Evolutionary conservation across 2,329 filamentous ascomycete genomes (phyloP).

Genomic region (Cordyceps cateniannulata): DNA sequence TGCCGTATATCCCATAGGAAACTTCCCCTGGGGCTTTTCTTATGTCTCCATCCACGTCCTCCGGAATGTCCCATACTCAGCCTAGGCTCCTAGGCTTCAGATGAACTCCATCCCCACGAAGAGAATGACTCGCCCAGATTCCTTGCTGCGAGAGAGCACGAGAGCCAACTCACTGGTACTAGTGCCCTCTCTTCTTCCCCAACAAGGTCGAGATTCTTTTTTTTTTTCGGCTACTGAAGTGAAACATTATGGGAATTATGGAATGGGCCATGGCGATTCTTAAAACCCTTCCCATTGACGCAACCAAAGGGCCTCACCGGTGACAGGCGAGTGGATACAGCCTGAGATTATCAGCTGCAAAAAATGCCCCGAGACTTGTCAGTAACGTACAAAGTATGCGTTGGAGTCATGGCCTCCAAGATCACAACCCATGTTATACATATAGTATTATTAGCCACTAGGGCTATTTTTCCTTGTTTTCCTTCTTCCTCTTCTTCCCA

Average conservation of each 20-base stretch:
- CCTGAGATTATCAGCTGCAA: neutral
- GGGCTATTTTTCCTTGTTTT: neutral
- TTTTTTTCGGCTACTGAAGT: neutral
- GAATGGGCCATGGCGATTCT: neutral
- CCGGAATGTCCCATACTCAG: too few relatives aligned
- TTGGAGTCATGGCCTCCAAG: neutral
- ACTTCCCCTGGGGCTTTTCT: too few relatives aligned
- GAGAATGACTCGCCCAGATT: neutral
- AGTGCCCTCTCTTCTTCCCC: too few relatives aligned
- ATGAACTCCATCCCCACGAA: neutral
- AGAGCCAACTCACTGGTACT: too few relatives aligned
- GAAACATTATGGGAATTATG: neutral
- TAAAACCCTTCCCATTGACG: neutral
- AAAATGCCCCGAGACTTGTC: neutral
- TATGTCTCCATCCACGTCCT: too few relatives aligned
- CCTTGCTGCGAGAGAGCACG: neutral
- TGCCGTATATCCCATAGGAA: too few relatives aligned
- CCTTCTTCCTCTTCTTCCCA: neutral
- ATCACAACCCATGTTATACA: neutral
- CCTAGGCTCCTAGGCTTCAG: neutral
- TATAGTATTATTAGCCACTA: neutral
- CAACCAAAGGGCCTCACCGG: too few relatives aligned
- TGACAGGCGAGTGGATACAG: neutral
- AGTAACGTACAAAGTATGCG: neutral
- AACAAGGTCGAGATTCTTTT: neutral